These are phyloP conservation scores for Saccharomyces eubayanus DNA, from an alignment of 805 yeast species.

Conservation along the genomic window DNA sequence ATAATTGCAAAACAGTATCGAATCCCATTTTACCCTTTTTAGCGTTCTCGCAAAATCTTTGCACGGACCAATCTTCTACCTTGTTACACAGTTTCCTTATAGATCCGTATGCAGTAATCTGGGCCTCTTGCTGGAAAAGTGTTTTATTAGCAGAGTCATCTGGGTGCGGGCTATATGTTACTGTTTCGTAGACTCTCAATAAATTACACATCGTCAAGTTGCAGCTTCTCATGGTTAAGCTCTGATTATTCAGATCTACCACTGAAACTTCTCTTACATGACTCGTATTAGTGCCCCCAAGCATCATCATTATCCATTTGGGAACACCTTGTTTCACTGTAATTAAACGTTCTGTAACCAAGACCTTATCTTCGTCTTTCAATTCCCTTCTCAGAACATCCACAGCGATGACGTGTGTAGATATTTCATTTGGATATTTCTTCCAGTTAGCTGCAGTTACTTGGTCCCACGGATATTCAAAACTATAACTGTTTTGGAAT, in stretches of 20 bases:
- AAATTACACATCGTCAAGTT: slow-evolving; percentile 75
- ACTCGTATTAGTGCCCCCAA: slow-evolving; percentile 66
- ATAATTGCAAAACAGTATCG: slow-evolving; percentile 59
- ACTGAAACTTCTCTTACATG: slow-evolving; percentile 85
- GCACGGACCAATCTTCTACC: slow-evolving; percentile 87
- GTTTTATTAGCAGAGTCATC: slow-evolving; percentile 45
- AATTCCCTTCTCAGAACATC: slow-evolving; percentile 75
- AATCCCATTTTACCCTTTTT: slow-evolving; percentile 73
- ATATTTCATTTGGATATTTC: slow-evolving; percentile 89
- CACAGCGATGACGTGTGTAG: slow-evolving; percentile 89
- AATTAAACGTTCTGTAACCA: slow-evolving; percentile 78
- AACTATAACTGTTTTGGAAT: slow-evolving; percentile 60
- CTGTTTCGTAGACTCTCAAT: slow-evolving; percentile 77
- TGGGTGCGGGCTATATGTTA: slow-evolving; percentile 67
- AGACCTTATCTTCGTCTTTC: slow-evolving; percentile 41
- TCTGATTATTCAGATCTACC: slow-evolving; percentile 58
- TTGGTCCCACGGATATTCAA: slow-evolving; percentile 85
- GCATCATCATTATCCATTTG: slow-evolving; percentile 60
- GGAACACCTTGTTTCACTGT: slow-evolving; percentile 87
- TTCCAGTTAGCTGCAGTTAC: slow-evolving; percentile 96
- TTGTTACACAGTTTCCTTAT: slow-evolving; percentile 64
- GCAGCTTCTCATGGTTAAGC: slow-evolving; percentile 72
- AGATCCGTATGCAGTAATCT: slow-evolving; percentile 76
- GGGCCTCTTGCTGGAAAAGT: slow-evolving; percentile 71
- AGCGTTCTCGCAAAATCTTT: slow-evolving; percentile 85